Evolutionary conservation across 129 eudicot species (phyloP).

Genomic region (Flaveria robusta): DNA sequence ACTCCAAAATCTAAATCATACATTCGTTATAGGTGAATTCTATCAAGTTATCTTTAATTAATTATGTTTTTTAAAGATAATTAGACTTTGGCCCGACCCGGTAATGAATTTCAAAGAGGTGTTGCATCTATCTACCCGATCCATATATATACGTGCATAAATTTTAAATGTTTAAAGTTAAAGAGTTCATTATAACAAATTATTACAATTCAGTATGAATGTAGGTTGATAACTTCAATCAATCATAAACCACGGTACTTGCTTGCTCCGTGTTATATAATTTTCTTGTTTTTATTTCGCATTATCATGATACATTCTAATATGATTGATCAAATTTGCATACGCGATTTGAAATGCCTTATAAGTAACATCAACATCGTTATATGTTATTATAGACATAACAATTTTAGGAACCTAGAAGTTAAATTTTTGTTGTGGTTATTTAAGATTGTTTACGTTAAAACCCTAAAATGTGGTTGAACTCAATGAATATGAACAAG

Average conservation of each 20-base stretch:
- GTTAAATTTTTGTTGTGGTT: too few species aligned
- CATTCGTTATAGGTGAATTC: conserved; percentile 4
- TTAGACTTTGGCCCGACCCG: not conserved
- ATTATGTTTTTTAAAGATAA: not conserved
- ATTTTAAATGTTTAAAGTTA: not conserved
- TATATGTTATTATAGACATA: too few species aligned
- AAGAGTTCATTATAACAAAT: not conserved
- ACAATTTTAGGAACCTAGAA: too few species aligned
- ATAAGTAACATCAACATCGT: too few species aligned
- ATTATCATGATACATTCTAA: not conserved
- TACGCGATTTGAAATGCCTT: too few species aligned
- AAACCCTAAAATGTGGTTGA: too few species aligned
- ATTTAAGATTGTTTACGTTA: too few species aligned
- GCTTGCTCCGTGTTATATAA: not conserved
- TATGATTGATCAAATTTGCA: not conserved
- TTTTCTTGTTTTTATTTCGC: not conserved
- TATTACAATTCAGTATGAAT: too few species aligned
- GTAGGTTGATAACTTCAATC: not conserved
- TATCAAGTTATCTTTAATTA: not conserved
- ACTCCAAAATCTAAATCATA: not conserved
- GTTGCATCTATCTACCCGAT: not conserved
- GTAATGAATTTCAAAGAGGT: too few species aligned
- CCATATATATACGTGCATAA: not conserved
- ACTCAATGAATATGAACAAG: too few species aligned
- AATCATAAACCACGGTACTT: not conserved